A percentile compares a stretch with the other conserved stretches of the same genome.
phyloP scores from a whole-genome alignment of 2,329 filamentous ascomycete species.

The Fusarium sp. region DNA sequence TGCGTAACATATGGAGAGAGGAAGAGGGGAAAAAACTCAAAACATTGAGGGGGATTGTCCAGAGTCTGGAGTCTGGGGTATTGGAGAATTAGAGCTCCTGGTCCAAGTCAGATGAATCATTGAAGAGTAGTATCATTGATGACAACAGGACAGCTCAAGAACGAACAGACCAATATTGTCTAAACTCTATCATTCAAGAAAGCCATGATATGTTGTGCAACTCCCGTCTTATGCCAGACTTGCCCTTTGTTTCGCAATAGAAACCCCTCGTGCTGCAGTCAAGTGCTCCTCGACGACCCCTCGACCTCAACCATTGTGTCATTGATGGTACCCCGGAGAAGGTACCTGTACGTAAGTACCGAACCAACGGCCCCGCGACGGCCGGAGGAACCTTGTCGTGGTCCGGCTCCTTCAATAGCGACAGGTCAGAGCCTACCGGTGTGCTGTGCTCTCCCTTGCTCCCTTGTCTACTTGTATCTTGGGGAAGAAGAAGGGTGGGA shows the following conservation, averaged over 20 bases:
- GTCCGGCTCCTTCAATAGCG: conserved; percentile 7
- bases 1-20: neutral
- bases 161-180: conserved; percentile 16
- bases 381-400: conserved; percentile 29
- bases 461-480: conserved; percentile 4
- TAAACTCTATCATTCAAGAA: conserved; percentile 15
- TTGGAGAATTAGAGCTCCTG: conserved; percentile 12
- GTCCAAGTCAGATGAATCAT: conserved; percentile 1
- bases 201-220: conserved; percentile 29
- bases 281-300: conserved; percentile 22
- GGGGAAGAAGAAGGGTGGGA: conserved; percentile 18
- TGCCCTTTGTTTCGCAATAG: conserved; percentile 15
- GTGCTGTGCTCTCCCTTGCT: conserved; percentile 18
- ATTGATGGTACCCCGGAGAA: conserved; percentile 35
- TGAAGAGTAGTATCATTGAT: neutral
- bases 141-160: neutral
- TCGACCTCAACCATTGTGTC: conserved; percentile 37
- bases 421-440: conserved; percentile 15
- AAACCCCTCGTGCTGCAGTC: conserved; percentile 31
- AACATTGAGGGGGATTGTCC: conserved; percentile 2
- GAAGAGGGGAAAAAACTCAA: neutral
- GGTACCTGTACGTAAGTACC: conserved; percentile 41
- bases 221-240: conserved; percentile 21
- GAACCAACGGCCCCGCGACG: conserved; percentile 39
- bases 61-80: conserved; percentile 29